Evolutionary conservation across 2,329 filamentous ascomycete genomes (phyloP).

Genomic region (Podosphaera xanthii): DNA sequence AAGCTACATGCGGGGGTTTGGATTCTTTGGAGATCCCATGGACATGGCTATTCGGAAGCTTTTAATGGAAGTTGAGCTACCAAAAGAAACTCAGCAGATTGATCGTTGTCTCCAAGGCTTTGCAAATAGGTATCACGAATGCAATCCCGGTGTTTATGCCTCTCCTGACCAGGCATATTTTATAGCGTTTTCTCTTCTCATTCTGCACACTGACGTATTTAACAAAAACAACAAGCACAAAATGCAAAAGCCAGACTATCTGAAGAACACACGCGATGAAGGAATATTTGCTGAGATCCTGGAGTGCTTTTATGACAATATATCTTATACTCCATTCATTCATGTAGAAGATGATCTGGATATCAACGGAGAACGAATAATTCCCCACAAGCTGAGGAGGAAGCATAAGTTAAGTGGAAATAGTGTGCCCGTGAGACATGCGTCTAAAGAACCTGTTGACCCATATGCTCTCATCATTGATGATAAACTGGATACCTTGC

Average conservation of each 20-base stretch:
- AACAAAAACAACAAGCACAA: constrained; percentile 99
- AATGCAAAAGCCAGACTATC: constrained; percentile 88
- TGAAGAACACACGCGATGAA: constrained; percentile 83
- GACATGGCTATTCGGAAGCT: constrained; percentile 94
- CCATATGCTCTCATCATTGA: constrained; percentile 90
- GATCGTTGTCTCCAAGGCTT: constrained; percentile 86
- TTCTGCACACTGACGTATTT: constrained; percentile 95
- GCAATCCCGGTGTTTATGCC: constrained; percentile 87
- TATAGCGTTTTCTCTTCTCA: constrained; percentile 87
- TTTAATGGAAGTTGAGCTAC: constrained; percentile 86
- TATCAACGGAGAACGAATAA: constrained; percentile 49
- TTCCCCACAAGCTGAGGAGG: constrained; percentile 48
- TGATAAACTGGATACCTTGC: constrained; percentile 56
- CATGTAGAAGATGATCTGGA: constrained; percentile 85
- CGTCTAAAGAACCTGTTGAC: constrained; percentile 67
- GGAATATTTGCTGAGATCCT: constrained; percentile 84
- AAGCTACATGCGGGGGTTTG: constrained; percentile 87
- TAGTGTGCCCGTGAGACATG: constrained; percentile 38
- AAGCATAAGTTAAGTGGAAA: constrained; percentile 43
- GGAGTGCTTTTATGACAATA: constrained; percentile 95
- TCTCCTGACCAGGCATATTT: constrained; percentile 92
- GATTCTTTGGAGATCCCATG: constrained; percentile 90
- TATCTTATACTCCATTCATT: constrained; percentile 94
- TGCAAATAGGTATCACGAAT: constrained; percentile 91
- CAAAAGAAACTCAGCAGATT: constrained; percentile 95